Base-by-base conservation (phyloP, 2,329 filamentous ascomycete genomes). In the Pseudohalonectria lignicola region DNA sequence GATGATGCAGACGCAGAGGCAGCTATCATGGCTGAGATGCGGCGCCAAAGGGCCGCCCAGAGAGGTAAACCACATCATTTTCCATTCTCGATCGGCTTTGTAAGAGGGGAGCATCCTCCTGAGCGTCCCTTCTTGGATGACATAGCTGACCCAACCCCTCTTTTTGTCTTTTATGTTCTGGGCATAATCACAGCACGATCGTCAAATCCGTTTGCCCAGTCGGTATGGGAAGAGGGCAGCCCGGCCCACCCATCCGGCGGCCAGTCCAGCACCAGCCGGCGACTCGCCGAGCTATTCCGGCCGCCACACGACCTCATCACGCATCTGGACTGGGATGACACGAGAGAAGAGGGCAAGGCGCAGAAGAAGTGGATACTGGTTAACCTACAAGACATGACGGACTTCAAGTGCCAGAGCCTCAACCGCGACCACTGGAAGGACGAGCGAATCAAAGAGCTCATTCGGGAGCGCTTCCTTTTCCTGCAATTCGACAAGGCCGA, bases 351-450 rank as follows among this genome's bases (percentile, higher is more conserved):
- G 49, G 92, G 90, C 43, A 94, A 92, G 55, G 83, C 87, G 33
- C 72, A 80, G 20, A 79, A 86, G 66, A 95, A 94, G 59, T 98
- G 92, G 92, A 74, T 98, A 34, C 61, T 98, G 48, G 86, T 95
- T 44, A 96, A 98, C 55, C 79, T 98, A 13, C 92, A 98, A 60
- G 88, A 98, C 54, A 77, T 85, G 47, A 84, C 84, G 26, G 80
- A 94, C 51, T 98, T 98, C 57, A 84, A 92, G 58, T 98, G 92
- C 58, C 92, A 98, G 56, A 74, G 85, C 3, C 67, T 98, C 15
- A 98, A 98, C 55, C 76, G 92, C 32, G 92, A 98, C 55, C 78
- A 96, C 39, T 98, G 92, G 92, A 95, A 95, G 61, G 83, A 95
- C 49, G 60, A 74, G 15, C 72, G 79, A 2, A 77, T 98, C 41